These are phyloP conservation scores for Aureobasidium vineae DNA, from an alignment of 2,329 filamentous ascomycete species.

Conservation along the genomic window DNA sequence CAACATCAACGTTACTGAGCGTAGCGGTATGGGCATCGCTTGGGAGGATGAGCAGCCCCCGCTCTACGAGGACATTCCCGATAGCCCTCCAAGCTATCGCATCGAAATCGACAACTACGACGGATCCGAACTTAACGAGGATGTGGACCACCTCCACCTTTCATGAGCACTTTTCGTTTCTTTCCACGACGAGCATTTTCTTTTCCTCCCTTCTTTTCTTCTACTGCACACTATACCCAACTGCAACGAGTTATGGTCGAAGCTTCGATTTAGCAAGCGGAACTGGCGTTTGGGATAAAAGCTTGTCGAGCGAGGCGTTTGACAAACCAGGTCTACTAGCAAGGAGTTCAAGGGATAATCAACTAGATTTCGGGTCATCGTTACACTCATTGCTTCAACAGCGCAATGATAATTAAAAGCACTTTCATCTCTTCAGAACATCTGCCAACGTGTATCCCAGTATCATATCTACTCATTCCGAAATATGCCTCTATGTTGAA, in stretches of 20 bases:
- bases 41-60: slow-evolving; percentile 98
- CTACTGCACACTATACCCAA: slow-evolving; percentile 23
- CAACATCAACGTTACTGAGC: slow-evolving; percentile 75
- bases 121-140: slow-evolving; percentile 48
- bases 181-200: neutral
- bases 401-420: slow-evolving; percentile 19
- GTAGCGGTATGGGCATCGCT: slow-evolving; percentile 81
- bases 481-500: slow-evolving; percentile 16
- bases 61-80: slow-evolving; percentile 89
- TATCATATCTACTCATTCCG: neutral
- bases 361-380: slow-evolving; percentile 4
- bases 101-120: slow-evolving; percentile 47
- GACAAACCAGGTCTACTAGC: neutral
- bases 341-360: slow-evolving; percentile 5
- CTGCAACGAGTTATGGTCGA: slow-evolving; percentile 18
- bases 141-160: slow-evolving; percentile 48
- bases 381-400: slow-evolving; percentile 15
- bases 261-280: slow-evolving; percentile 13
- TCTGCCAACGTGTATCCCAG: neutral
- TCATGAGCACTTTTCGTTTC: slow-evolving; percentile 22
- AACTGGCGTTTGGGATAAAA: slow-evolving; percentile 9
- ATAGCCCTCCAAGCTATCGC: slow-evolving; percentile 66
- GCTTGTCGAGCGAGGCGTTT: slow-evolving; percentile 12
- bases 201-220: slow-evolving; percentile 2
- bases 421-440: neutral